Conservation (phyloP, 108 stramenopile genomes). For the Cyclostephanos tholiformis region DNA sequence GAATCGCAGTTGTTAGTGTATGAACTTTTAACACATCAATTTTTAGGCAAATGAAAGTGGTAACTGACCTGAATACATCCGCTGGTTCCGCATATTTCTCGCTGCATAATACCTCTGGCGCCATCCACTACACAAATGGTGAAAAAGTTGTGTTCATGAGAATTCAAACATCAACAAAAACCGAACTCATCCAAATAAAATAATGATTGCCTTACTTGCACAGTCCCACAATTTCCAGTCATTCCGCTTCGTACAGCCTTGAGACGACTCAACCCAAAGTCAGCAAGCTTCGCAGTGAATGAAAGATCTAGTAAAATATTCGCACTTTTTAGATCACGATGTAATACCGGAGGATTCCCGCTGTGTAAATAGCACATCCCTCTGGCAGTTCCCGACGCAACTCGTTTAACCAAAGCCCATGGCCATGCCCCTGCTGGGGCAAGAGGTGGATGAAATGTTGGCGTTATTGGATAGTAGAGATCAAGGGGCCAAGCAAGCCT, state of each 20-base stretch:
- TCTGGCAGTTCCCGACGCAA: conserved; percentile 80
- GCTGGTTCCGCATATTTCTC: conserved; percentile 83
- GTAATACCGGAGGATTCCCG: conserved; percentile 87
- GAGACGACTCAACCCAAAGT: conserved; percentile 92
- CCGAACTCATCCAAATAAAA: conserved; percentile 8
- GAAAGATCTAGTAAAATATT: conserved; percentile 90
- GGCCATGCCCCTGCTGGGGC: conserved; percentile 76
- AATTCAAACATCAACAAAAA: neutral
- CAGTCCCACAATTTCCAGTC: conserved; percentile 94
- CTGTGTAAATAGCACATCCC: conserved; percentile 95
- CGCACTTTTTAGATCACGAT: conserved; percentile 92
- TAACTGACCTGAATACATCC: conserved; percentile 63
- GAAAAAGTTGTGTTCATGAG: neutral
- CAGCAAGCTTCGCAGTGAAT: conserved; percentile 91
- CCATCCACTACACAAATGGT: conserved; percentile 70
- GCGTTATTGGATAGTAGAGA: conserved; percentile 53
- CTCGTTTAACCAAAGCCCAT: conserved; percentile 73
- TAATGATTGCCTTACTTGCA: conserved; percentile 45
- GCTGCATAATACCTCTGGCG: conserved; percentile 88
- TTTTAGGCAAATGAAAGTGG: neutral
- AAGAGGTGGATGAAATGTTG: conserved; percentile 50
- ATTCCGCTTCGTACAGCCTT: conserved; percentile 83
- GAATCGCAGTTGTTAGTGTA: conserved; percentile 7
- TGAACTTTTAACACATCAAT: neutral
- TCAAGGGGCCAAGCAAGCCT: conserved; percentile 60